These are phyloP conservation scores for Corymbia calophylla DNA, from an alignment of 441 rosid species.

Conservation along the genomic window DNA sequence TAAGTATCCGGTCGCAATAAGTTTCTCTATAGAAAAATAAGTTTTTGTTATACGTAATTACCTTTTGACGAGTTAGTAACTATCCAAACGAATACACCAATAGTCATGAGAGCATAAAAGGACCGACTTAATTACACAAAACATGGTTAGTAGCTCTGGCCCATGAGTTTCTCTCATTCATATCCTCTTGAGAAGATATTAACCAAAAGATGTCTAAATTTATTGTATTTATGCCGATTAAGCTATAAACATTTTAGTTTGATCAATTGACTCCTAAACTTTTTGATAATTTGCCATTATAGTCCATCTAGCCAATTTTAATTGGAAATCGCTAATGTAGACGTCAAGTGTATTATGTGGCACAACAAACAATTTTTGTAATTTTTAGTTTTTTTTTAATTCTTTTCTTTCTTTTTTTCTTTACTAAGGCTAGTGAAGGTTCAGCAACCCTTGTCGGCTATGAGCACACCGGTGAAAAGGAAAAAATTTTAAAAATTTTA, in stretches of 20 bases:
- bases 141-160: neutral
- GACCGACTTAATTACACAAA: neutral
- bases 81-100: neutral
- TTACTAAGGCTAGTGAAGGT: no score
- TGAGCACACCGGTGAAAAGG: neutral
- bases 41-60: neutral
- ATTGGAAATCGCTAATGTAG: no score
- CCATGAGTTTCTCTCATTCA: no score
- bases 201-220: no score
- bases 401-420: no score
- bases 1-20: neutral
- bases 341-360: fast-evolving
- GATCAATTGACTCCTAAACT: no score
- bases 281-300: no score
- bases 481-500: no score
- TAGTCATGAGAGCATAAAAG: neutral
- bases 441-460: no score
- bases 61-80: neutral
- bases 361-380: neutral
- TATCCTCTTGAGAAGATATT: neutral
- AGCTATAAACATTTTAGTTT: no score
- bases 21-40: neutral
- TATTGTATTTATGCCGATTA: no score
- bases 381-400: neutral
- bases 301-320: neutral